Base-by-base conservation (phyloP, 1,284 basidiomycete genomes). In the Cutaneotrichosporon daszewskae region DNA sequence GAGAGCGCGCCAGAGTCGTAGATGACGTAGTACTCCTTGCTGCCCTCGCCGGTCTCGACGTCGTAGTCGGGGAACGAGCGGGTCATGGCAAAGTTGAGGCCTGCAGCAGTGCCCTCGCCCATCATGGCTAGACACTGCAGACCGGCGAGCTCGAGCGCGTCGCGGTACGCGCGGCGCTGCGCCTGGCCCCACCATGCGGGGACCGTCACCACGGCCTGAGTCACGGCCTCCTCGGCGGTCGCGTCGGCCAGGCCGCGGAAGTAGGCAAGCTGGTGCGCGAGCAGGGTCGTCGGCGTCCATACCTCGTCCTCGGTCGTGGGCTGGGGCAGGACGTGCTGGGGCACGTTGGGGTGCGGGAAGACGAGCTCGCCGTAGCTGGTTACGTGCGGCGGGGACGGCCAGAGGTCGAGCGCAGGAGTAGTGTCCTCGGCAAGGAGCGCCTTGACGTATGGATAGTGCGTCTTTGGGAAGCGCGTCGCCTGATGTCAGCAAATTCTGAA, bases 51-150 rank as follows among this genome's bases (percentile, higher is more conserved):
- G 11, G 59, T 64, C 17, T 46, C 57, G 8, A 51, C 50, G 42
- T 69, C 49, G 47, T 47, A 64, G 17, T 55, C 51, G 1, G 83
- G 73, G 75, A 98, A 98, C 1, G 79, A 79, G 27, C 92, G 80
- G 2, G 89, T 90, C 87, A 97, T 95, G 28, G 92, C 94, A 62
- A 89, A 99, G 75, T 95, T 95, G 55, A 96, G 78, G 8, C 87
- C 91, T 22, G 91, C 83, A 6, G 88, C 89, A 0, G 88, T 85
- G 32, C 92, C 92, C 64, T 99, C 95, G 56, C 91, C 87, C 48
- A 98, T 81, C 49, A 98, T 76, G 0, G 85, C 82, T 20, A 94
- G 73, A 3, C 86, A 84, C 16, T 80, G 80, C 48, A 99, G 73
- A 1, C 92, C 94, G 17, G 90, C 82, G 37, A 97, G 81, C 62